Evolutionary conservation across 148 eudicot genomes (phyloP), one percentile per base, ranked within the genome.

Genomic region (Persicaria maculosa): DNA sequence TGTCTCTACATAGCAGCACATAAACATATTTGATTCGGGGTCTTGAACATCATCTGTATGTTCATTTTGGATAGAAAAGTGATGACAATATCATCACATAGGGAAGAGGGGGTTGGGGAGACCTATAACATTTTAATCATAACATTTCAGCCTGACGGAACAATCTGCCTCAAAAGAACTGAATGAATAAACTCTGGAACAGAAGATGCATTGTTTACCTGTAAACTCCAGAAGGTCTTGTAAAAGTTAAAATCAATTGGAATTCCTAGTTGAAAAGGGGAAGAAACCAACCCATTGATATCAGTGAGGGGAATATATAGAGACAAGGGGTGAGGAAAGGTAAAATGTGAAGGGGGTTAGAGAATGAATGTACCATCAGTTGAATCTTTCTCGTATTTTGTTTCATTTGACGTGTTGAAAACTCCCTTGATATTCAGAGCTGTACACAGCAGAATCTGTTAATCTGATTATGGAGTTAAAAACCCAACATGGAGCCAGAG

Each of bases 351-450:
- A 22, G 25, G 68, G 46, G 72, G 12, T 17, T n/a, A 25, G 31
- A 74, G 52, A 55, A 68, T 45, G 52, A 54, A 45, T 31, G 65
- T 91, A 94, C 98, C 90, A 74, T 86, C 87, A 77, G 93, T 91
- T n/a, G 91, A 82, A 64, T 92, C 91, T 81, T 90, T 93, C 86
- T 96, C 99, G 50, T 84, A 96, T 72, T 84, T 92, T 73, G 99
- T 96, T 86, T 90, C 94, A 71, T 92, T 96, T 72, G 97, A 96
- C 64, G 97, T 93, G 86, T 96, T 96, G 84, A 92, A 96, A 77
- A 96, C 97, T 65, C 99, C 99, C 86, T 96, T 96, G 75, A 96
- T 90, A 80, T 96, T 96, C 79, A 96, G 97, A 86, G 99, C 99
- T 96, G 90, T 72, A 83, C 71, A 77, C 68, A 77, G 73, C 74